These are phyloP conservation scores for Phytophthora pluvialis DNA, from an alignment of 352 stramenopile species.

Conservation along the genomic window DNA sequence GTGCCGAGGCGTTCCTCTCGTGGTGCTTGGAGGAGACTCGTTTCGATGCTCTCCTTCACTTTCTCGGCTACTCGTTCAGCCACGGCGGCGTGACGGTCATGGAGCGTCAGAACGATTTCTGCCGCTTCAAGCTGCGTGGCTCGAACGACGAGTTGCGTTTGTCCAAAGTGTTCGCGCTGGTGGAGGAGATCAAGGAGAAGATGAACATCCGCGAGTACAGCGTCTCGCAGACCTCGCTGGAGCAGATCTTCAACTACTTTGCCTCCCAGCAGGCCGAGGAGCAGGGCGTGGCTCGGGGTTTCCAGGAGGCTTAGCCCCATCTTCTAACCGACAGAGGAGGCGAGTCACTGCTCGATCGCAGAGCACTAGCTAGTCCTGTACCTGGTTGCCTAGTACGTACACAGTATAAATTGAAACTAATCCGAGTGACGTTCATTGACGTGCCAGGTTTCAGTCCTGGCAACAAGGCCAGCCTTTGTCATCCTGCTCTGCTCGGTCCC, in stretches of 20 bases:
- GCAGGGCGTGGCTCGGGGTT: constrained; percentile 43
- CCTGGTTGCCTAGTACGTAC: no score
- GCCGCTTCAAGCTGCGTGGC: constrained; percentile 70
- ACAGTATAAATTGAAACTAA: constrained; percentile 28
- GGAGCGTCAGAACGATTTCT: constrained; percentile 73
- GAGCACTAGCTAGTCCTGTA: no score
- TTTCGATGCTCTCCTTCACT: constrained; percentile 46
- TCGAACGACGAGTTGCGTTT: constrained; percentile 52
- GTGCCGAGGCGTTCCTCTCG: constrained; percentile 52
- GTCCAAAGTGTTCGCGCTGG: constrained; percentile 74
- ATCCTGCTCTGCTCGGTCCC: constrained; percentile 4
- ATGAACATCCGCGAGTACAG: constrained; percentile 86
- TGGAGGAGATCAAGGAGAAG: constrained; percentile 64
- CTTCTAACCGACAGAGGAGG: background rate
- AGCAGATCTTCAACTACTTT: constrained; percentile 93
- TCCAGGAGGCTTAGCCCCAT: constrained; percentile 28
- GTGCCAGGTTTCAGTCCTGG: constrained; percentile 14
- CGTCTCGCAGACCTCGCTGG: constrained; percentile 88
- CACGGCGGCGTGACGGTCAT: constrained; percentile 40
- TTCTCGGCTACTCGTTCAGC: constrained; percentile 47
- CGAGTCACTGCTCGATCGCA: background rate
- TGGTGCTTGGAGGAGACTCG: constrained; percentile 73
- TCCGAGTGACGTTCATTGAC: constrained; percentile 2
- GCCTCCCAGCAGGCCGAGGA: constrained; percentile 72
- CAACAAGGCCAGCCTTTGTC: no score